A percentile compares a stretch with the other conserved stretches of the same genome.
phyloP scores from a whole-genome alignment of 2,329 filamentous ascomycete genomes.

The Apiospora saccharicola region DNA sequence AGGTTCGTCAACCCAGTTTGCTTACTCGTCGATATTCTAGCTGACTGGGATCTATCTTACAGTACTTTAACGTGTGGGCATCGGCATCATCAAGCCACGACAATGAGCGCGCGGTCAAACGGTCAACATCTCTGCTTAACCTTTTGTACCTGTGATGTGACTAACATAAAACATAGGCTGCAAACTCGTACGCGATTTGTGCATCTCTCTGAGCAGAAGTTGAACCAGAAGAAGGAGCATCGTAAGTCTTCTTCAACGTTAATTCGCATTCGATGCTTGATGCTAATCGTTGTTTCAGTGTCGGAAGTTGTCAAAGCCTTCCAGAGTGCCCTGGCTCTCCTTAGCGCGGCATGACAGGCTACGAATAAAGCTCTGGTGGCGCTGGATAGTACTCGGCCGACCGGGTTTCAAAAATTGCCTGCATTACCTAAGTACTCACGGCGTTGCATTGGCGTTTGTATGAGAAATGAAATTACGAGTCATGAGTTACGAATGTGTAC shows the following conservation, averaged over 20 bases:
- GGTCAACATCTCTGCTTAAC: constrained; percentile 54
- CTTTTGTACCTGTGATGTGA: too few species aligned
- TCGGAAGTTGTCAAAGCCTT: constrained; percentile 68
- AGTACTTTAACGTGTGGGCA: constrained; percentile 87
- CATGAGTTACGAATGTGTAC: constrained; percentile 10
- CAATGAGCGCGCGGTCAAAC: constrained; percentile 77
- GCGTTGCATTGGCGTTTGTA: not conserved
- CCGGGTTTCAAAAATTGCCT: not conserved
- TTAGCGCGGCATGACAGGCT: constrained; percentile 38
- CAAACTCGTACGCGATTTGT: constrained; percentile 82
- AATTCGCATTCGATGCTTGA: constrained; percentile 30
- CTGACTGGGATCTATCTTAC: constrained; percentile 27
- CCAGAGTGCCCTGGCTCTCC: constrained; percentile 65
- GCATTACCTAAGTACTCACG: not conserved
- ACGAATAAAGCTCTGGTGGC: not conserved
- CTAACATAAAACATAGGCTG: constrained; percentile 57
- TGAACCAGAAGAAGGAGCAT: constrained; percentile 80
- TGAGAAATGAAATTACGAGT: constrained; percentile 5
- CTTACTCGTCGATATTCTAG: constrained; percentile 22
- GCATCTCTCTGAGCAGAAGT: constrained; percentile 72
- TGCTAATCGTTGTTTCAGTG: constrained; percentile 46
- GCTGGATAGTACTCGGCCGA: not conserved
- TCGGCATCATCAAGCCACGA: constrained; percentile 75
- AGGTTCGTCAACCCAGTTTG: constrained; percentile 53
- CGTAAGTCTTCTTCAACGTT: constrained; percentile 61